Conservation (phyloP, 2,329 filamentous ascomycete genomes). For the Beauveria bassiana region DNA sequence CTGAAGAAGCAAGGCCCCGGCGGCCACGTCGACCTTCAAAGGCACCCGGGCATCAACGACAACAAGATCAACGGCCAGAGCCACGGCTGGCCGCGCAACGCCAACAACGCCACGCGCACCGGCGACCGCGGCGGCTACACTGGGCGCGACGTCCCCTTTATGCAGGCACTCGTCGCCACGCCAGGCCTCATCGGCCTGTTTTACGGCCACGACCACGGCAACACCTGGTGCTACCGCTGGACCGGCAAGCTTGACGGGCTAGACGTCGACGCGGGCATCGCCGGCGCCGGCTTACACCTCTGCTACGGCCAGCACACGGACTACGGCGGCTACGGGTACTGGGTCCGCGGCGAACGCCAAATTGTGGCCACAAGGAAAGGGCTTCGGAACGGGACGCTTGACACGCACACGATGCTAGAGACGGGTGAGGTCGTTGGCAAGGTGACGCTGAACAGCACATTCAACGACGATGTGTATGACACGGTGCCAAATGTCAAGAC, state of each 20-base stretch:
- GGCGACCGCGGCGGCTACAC: conserved; percentile 20
- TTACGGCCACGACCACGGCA: conserved; percentile 52
- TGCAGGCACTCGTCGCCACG: conserved; percentile 44
- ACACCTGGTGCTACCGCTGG: conserved; percentile 42
- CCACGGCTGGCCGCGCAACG: conserved; percentile 18
- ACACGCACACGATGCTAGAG: conserved; percentile 52
- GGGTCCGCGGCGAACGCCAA: conserved; percentile 45
- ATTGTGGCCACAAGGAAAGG: conserved; percentile 21
- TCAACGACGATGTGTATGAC: conserved; percentile 43
- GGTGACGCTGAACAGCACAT: conserved; percentile 48
- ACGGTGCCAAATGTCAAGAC: conserved; percentile 23
- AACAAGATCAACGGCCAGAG: conserved; percentile 24
- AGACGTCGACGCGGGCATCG: conserved; percentile 14
- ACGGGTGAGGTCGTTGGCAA: conserved; percentile 38
- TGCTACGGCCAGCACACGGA: conserved; percentile 55
- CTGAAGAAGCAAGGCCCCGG: conserved; percentile 14
- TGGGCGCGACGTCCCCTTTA: conserved; percentile 45
- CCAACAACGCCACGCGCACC: conserved; percentile 7
- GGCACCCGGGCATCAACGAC: conserved; percentile 27
- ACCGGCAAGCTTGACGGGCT: conserved; percentile 15
- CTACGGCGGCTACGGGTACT: conserved; percentile 56
- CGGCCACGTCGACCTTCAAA: conserved; percentile 19
- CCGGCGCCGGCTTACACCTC: conserved; percentile 23
- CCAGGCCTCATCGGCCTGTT: conserved; percentile 44
- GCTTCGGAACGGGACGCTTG: conserved; percentile 33